These are phyloP conservation scores for Colletotrichum cordylinicola DNA, from an alignment of 2,329 filamentous ascomycete species.

Conservation along the genomic window DNA sequence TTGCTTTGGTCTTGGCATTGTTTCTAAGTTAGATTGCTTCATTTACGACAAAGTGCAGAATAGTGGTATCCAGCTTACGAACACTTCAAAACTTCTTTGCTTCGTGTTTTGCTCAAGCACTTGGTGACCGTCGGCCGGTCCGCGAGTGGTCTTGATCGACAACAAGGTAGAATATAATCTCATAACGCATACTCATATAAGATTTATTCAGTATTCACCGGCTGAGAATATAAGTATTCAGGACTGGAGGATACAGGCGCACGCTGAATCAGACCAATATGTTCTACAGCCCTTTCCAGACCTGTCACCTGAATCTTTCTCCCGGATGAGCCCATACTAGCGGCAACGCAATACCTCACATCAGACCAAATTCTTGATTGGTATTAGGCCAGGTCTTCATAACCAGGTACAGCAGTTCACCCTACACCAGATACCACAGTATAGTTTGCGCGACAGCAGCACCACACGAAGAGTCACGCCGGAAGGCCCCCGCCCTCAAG, in stretches of 20 bases:
- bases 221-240: rapidly evolving
- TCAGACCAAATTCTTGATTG: neutral
- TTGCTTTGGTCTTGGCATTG: neutral
- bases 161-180: neutral
- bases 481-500: too few relatives aligned
- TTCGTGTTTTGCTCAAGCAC: neutral
- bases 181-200: rapidly evolving
- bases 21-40: neutral
- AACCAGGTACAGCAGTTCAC: neutral
- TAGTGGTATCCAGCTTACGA: rapidly evolving
- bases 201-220: too few relatives aligned
- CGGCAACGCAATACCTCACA: neutral
- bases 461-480: too few relatives aligned
- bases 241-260: rapidly evolving
- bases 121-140: neutral
- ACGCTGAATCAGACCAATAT: neutral
- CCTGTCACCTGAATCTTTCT: rapidly evolving
- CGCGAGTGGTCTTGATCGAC: neutral
- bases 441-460: too few relatives aligned
- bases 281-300: neutral
- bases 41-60: neutral
- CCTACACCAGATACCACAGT: neutral
- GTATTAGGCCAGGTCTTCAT: neutral
- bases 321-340: neutral
- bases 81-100: too few relatives aligned